Base-by-base conservation (phyloP, 2,329 filamentous ascomycete genomes). In the Sporothrix pallida region DNA sequence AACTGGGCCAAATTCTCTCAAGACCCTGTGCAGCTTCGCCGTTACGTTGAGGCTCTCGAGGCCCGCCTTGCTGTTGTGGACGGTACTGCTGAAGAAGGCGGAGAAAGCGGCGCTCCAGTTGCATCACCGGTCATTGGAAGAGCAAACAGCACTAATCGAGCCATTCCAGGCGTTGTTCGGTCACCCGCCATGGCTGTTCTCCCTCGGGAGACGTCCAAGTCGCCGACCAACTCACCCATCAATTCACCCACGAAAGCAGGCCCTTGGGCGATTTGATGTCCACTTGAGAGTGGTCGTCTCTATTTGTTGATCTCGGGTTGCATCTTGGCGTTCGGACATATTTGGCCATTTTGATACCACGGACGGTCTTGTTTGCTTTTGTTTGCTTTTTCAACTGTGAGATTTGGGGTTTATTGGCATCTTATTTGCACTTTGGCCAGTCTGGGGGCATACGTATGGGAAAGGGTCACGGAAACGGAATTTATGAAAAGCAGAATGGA, bases 41-140 rank as follows among this genome's bases (percentile, higher is more conserved):
- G 74, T 8, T 79, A 79, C 58, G 77, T 79, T 26, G 78, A 79
- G 73, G 52, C 73, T 2, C 75, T 79, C 10, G 78, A 79, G 72
- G 67, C 73, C 2, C 77, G 76, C 6, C 74, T 79, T 31, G 75
- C 75, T 12, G 72, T 58, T 10, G 73, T 75, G 17, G 75, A 76
- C 3, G 72, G 26, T 2, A 8, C 12, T 15, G 23, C 6, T 23
- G 20, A 37, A 1, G 23, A 69, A 50, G 23, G 42, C n/a, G 20
- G 71, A 50, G 0, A 9, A 26, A 26, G 23, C 50, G 4, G 23
- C 26, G 12, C 62, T 37, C 31, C 31, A 6, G 7, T 37, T 37
- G 31, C 7, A 7, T 37, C 31, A 37, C 31, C 4, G 31, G 31
- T 7, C 15, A 63, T 37, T 42, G 23, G 23, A 17, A 31, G 60